Evolutionary conservation across 148 eudicot genomes (phyloP), one percentile per base, ranked within the genome.

Genomic region (Fagopyrum esculentum): DNA sequence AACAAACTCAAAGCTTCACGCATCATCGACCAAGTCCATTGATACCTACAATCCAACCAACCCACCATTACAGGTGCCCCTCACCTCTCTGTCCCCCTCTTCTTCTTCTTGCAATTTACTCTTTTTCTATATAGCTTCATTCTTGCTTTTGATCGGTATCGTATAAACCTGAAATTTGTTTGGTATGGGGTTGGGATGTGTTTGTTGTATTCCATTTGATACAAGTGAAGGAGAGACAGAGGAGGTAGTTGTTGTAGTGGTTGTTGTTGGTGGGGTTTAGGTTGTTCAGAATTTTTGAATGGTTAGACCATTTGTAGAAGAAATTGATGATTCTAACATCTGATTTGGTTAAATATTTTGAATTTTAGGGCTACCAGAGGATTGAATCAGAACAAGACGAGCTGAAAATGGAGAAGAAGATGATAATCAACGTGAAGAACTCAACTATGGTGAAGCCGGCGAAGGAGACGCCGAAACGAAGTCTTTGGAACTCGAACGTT

Each of bases 401-500:
- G 6, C 63, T 9, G 44, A 61, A 9, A 26, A 11, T 16, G 69
- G 73, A n/a, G 74, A 10, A 22, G 30, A 70, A 61, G 15, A 59
- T 68, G 74, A 57, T 47, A 57, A 59, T 79, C 77, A 50, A 15
- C 45, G 69, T 78, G 73, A 81, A 47, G 45, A 45, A 75, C 43
- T 63, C 84, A 9, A 50, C 68, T 0, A 75, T 75, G 81, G 84
- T 82, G 3, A 49, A 63, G 6, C 84, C 84, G 13, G 56, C 74
- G 0, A 71, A 72, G 56, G 79, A 73, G n/a, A 82, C 84, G 1
- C 84, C 82, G 40, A 40, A 11, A 13, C 17, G 44, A 6, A 79
- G 69, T 15, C 75, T 82, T 1, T 82, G 81, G 77, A 71, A 78
- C 9, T 75, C 84, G 55, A 72, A 70, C 45, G 77, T 82, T 0